Evolutionary conservation across 2,329 filamentous ascomycete genomes (phyloP), one percentile per base, ranked within the genome.

Genomic region (Fusarium praegraminearum): DNA sequence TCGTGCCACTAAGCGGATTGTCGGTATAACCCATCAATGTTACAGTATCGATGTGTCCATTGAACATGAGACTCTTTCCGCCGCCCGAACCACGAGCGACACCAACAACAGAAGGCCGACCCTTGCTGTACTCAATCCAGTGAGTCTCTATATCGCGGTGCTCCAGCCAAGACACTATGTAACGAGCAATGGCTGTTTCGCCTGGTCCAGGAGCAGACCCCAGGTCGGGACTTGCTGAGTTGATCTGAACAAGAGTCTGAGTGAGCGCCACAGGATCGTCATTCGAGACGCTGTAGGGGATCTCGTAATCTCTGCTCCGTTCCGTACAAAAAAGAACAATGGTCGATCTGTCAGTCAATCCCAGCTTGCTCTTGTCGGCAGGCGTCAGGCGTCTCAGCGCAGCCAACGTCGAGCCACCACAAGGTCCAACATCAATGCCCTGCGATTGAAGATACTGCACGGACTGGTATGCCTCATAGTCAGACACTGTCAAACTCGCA

Each of bases 291-390:
- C 80, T 76, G 7, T 65, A 60, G 0, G 86, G 86, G 12, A 76
- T 61, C 0, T 70, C 51, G 66, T 92, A 91, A 3, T 84, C 80
- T 38, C 90, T 83, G 11, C 74, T 71, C 0, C 89, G 89, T 41
- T 80, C 78, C 1, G 91, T 93, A 65, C 87, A 90, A 43, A 92
- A 84, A 2, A 93, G 76, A 1, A 93, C 84, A 0, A 93, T 83
- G 0, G 89, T 82, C 0, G 88, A 85, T n/a, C 87, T 78, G 0
- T 77, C 70, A 10, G 79, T 75, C 0, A 88, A 73, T 0, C 76
- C 76, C 0, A 85, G 69, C 0, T 75, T 65, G 2, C 77, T 63
- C 40, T 78, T 79, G 13, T 80, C 75, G 3, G 78, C 74, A 1
- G 73, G 52, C 41, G 73, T 78, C 5, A 90, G 73, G 28, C 83